These are phyloP conservation scores for Marvania coccoides DNA, from an alignment of 139 green algal species.

Conservation along the genomic window DNA sequence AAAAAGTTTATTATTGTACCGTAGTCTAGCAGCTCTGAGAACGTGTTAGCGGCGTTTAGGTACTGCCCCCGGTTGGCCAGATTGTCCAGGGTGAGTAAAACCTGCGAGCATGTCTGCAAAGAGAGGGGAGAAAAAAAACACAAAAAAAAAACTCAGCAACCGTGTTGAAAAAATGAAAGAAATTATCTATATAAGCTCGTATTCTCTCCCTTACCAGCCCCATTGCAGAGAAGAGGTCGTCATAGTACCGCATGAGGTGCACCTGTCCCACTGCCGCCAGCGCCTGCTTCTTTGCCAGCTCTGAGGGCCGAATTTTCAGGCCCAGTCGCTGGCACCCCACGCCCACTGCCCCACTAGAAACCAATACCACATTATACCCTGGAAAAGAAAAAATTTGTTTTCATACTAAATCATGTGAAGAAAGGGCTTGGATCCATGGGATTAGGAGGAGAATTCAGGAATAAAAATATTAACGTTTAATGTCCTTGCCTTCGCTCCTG, in stretches of 20 bases:
- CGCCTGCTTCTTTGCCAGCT: constrained; percentile 77
- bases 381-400: too few species aligned
- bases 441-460: neutral
- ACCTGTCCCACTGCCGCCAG: constrained; percentile 78
- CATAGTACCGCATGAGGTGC: constrained; percentile 90
- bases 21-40: constrained; percentile 74
- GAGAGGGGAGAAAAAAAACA: too few species aligned
- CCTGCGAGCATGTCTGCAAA: constrained; percentile 71
- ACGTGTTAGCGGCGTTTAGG: constrained; percentile 84
- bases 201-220: constrained; percentile 47
- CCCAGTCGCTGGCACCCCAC: constrained; percentile 77
- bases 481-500: constrained; percentile 33
- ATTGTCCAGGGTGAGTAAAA: constrained; percentile 90
- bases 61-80: constrained; percentile 77
- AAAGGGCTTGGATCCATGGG: neutral
- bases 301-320: constrained; percentile 46
- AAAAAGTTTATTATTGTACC: neutral
- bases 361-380: constrained; percentile 80
- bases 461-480: neutral
- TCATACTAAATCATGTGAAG: too few species aligned
- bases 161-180: neutral
- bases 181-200: neutral
- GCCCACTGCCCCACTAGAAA: constrained; percentile 81
- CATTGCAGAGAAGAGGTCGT: constrained; percentile 78
- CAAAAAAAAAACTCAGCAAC: neutral